A percentile compares a stretch with the other conserved stretches of the same genome.
Evolutionary conservation across 805 yeast species (phyloP).

Genomic region (Maudiozyma bulderi): DNA sequence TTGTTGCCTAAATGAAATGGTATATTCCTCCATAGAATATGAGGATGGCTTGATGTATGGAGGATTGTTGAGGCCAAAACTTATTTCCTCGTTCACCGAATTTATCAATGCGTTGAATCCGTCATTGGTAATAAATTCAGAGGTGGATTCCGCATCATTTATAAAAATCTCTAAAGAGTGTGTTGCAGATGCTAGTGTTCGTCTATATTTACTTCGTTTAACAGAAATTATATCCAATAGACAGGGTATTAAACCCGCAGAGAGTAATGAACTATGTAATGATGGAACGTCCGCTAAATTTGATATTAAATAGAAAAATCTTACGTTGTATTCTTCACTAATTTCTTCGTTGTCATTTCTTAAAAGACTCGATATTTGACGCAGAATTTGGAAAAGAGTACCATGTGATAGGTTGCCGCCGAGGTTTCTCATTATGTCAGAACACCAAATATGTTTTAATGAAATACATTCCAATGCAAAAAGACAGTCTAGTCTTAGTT

Average conservation of each 20-base stretch:
- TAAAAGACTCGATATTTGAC: slow-evolving; percentile 48
- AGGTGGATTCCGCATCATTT: slow-evolving; percentile 40
- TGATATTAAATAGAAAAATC: slow-evolving; percentile 53
- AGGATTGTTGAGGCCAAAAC: slow-evolving; percentile 52
- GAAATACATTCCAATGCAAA: slow-evolving; percentile 64
- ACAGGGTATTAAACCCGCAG: slow-evolving; percentile 68
- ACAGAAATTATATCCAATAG: slow-evolving; percentile 51
- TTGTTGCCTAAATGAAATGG: slow-evolving; percentile 51
- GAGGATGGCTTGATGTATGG: slow-evolving; percentile 48
- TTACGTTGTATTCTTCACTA: slow-evolving; percentile 39
- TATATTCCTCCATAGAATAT: slow-evolving; percentile 40
- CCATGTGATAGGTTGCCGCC: slow-evolving; percentile 90
- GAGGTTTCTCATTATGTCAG: slow-evolving; percentile 65
- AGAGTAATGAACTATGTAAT: slow-evolving; percentile 45
- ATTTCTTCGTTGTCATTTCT: slow-evolving; percentile 31
- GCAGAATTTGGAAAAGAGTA: slow-evolving; percentile 57
- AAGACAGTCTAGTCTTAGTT: slow-evolving; percentile 49
- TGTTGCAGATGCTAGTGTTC: slow-evolving; percentile 54
- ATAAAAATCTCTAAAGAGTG: slow-evolving; percentile 44
- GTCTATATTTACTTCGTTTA: slow-evolving; percentile 41
- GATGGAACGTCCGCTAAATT: slow-evolving; percentile 49
- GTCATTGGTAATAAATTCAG: slow-evolving; percentile 52
- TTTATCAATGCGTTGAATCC: slow-evolving; percentile 60
- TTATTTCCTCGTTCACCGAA: slow-evolving; percentile 53
- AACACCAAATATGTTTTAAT: slow-evolving; percentile 55